Percentiles rank a stretch among this genome's conserved stretches.
Evolutionary conservation across 768 basidiomycete species (phyloP).

Genomic region (Lyophyllum semitale): DNA sequence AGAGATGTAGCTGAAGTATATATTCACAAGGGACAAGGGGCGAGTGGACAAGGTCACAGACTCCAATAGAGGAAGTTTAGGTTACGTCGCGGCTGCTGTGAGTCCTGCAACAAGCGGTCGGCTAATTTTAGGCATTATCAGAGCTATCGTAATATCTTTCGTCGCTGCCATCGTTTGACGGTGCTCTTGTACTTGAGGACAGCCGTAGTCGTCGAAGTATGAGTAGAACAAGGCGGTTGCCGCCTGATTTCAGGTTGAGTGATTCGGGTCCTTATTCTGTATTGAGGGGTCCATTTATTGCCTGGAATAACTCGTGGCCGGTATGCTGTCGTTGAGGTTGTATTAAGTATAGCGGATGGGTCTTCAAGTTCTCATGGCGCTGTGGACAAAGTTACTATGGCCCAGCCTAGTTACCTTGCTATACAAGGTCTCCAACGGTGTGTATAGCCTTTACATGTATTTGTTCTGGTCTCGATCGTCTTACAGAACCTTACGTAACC

Average conservation of each 20-base stretch:
- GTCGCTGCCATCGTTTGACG: neutral
- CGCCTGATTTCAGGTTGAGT: constrained; percentile 5
- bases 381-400: too few species aligned
- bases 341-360: too few species aligned
- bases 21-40: constrained; percentile 1
- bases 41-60: constrained; percentile 16
- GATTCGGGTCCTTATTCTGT: constrained; percentile 8
- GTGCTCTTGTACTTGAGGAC: constrained; percentile 11
- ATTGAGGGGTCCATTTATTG: constrained; percentile 14
- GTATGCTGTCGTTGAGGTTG: neutral
- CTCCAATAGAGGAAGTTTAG: constrained; percentile 12
- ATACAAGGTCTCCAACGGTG: too few species aligned
- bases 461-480: too few species aligned
- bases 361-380: too few species aligned
- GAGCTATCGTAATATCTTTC: neutral
- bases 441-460: too few species aligned
- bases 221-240: constrained; percentile 6
- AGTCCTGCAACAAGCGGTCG: neutral
- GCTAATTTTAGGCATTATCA: neutral
- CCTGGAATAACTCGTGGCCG: neutral
- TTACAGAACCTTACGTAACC: too few species aligned
- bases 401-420: too few species aligned
- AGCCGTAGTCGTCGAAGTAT: neutral
- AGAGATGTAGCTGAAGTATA: constrained; percentile 1
- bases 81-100: constrained; percentile 1